Evolutionary conservation across 305 asterid genomes (phyloP), one percentile per base, ranked within the genome.

Genomic region (Ilex paraguariensis): DNA sequence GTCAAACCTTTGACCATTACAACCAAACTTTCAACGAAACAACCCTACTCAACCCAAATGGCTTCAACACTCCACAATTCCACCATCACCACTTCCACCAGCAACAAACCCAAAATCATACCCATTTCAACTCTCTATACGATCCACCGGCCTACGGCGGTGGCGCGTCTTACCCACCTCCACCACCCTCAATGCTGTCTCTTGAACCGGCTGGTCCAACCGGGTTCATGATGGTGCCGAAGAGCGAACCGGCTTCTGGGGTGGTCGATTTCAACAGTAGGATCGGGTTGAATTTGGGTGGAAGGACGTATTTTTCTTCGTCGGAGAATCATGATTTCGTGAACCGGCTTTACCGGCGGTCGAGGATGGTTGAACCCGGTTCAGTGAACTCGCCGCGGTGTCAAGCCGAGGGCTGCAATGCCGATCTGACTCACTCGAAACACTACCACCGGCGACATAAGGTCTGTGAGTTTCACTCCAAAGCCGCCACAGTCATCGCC

Each of bases 391-490:
- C 88, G 12, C 95, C 98, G 0, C 68, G 87, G 64, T 92, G 98
- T 72, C 98, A 87, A 44, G 98, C 96, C 13, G 98, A 92, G 48
- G 97, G 97, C 0, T 92, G 98, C 69, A 83, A 78, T 70, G 96
- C 97, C 14, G 97, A 90, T 82, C 79, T 92, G 42, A 79, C 85
- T 51, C 87, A 84, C 71, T 86, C 96, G 36, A 93, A 93, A 73
- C 98, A 90, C 84, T 93, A 93, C 85, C 98, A 92, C 82, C 87
- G 98, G 68, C 89, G 98, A 59, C 98, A 92, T 74, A 92, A 90
- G 81, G 98, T 92, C 16, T 92, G 98, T 57, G 98, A 92, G 80
- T 90, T 84, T 75, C 98, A 92, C 84, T 87, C 96, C 14, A 92
- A 92, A 66, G 88, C 97, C 60, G 68, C 97, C 78, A 89, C 96